Base-by-base conservation (phyloP, 768 basidiomycete genomes). In the Boletus rubroflammeus region DNA sequence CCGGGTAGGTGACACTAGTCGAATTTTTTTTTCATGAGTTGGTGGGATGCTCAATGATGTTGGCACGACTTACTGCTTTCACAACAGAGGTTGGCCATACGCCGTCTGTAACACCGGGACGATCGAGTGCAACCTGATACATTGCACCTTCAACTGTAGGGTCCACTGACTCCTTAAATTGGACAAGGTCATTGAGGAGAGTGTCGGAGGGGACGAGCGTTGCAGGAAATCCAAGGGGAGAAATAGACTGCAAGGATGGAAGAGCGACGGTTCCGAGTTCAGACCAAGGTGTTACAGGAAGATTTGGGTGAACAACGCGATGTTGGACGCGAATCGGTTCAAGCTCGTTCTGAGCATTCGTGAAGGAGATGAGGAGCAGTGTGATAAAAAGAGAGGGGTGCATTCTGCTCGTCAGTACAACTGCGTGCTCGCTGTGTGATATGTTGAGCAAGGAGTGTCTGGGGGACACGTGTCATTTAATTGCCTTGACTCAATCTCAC, bases 121-220 rank as follows among this genome's bases (percentile, higher is more conserved):
- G 76, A 56, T 74, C 72, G 58, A 93, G 73, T 42, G 90, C 86
- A 43, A 92, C 71, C 72, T 92, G 89, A 69, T 91, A 91, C 51
- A 86, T 70, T 15, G 80, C 77, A 9, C 72, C 70, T 49, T 75
- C 72, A 15, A 68, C 56, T 21, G 74, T 63, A 43, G 69, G 73
- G 29, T 75, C 68, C 29, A 80, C 64, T 17, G 63, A 59, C 45
- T 74, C 70, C 40, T 76, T 62, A 61, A 83, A 80, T 11, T 74
- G 62, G 40, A 57, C 68, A 32, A 85, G 68, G 68, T 85, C 81
- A 52, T 80, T 63, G 15, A 66, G 60, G 40, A 81, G 64, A 5
- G 75, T 71, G n/a, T 77, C 65, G 6, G 77, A 72, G 11, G 75
- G 71, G 38, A 72, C 53, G 61, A 82, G 68, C 7, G 50, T 51